These are phyloP conservation scores for Plasmodium sp. DNA, from an alignment of 169 alveolate species.

Conservation along the genomic window DNA sequence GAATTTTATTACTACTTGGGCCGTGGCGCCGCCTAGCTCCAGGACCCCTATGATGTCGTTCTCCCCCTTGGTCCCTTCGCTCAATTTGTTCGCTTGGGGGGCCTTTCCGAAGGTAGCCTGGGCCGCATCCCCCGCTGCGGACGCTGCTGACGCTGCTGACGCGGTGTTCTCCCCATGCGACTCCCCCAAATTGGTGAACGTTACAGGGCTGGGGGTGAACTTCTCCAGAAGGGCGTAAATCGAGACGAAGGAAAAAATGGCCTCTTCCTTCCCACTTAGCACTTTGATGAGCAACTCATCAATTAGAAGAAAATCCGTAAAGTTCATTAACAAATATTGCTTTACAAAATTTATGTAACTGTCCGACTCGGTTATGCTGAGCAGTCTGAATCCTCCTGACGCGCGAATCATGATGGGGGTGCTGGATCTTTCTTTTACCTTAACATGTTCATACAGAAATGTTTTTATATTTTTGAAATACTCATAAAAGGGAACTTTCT, in stretches of 20 bases:
- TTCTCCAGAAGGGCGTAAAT: conserved; percentile 62
- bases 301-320: conserved; percentile 62
- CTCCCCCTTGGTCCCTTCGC: neutral
- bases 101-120: neutral
- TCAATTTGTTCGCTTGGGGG: neutral
- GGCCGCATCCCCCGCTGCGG: no score
- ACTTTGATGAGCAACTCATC: conserved; percentile 62
- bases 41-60: conserved; percentile 51
- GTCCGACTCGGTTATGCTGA: conserved; percentile 39
- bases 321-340: conserved; percentile 23
- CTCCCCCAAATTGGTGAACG: conserved; percentile 2
- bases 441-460: conserved; percentile 57
- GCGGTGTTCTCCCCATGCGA: neutral
- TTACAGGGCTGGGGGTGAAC: conserved; percentile 39
- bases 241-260: conserved; percentile 74
- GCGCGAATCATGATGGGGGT: conserved; percentile 68
- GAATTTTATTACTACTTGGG: conserved; percentile 52
- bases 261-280: conserved; percentile 76
- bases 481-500: conserved; percentile 30
- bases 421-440: conserved; percentile 16
- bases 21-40: conserved; percentile 76
- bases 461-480: conserved; percentile 58
- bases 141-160: no score
- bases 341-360: conserved; percentile 51
- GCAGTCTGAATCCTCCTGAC: conserved; percentile 73